These are phyloP conservation scores for Dioscorea alata DNA, from an alignment of 106 monocot genomes.

Conservation along the genomic window DNA sequence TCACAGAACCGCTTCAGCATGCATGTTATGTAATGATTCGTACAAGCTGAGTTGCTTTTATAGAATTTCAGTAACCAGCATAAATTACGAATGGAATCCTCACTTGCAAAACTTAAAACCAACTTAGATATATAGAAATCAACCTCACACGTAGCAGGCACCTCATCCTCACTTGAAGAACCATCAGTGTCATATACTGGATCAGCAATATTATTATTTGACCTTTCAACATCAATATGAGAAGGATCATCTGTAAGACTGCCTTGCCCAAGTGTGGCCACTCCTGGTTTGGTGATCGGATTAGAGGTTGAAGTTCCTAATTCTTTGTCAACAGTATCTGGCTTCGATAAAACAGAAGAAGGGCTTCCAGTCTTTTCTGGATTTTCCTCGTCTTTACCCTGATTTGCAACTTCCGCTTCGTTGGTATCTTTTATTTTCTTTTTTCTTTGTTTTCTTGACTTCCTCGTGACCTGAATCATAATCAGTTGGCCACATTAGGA, in stretches of 20 bases:
- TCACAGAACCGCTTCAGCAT: conserved; percentile 79
- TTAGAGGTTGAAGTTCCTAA: conserved; percentile 6
- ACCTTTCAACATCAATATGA: conserved; percentile 14
- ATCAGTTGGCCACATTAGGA: neutral
- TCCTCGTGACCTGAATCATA: conserved; percentile 67
- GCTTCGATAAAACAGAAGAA: conserved; percentile 6
- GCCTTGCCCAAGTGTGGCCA: conserved; percentile 1
- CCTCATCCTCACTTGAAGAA: conserved; percentile 56
- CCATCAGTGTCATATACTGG: conserved; percentile 33
- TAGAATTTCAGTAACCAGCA: conserved; percentile 92
- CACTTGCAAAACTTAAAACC: conserved; percentile 63
- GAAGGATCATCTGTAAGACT: conserved; percentile 18
- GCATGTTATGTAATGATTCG: conserved; percentile 79
- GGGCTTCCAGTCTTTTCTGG: conserved; percentile 14
- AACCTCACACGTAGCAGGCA: conserved; percentile 62
- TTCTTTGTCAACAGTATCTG: conserved; percentile 9
- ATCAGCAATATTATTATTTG: conserved; percentile 23
- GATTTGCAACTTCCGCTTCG: conserved; percentile 21
- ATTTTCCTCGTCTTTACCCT: conserved; percentile 7
- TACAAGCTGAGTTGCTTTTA: conserved; percentile 62
- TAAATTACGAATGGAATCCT: conserved; percentile 57
- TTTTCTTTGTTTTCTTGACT: conserved; percentile 54
- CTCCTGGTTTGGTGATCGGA: conserved; percentile 7
- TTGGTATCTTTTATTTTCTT: conserved; percentile 35
- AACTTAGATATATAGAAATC: conserved; percentile 70